Conservation (phyloP, 257 asterid genomes). For the Jacaranda copaia region DNA sequence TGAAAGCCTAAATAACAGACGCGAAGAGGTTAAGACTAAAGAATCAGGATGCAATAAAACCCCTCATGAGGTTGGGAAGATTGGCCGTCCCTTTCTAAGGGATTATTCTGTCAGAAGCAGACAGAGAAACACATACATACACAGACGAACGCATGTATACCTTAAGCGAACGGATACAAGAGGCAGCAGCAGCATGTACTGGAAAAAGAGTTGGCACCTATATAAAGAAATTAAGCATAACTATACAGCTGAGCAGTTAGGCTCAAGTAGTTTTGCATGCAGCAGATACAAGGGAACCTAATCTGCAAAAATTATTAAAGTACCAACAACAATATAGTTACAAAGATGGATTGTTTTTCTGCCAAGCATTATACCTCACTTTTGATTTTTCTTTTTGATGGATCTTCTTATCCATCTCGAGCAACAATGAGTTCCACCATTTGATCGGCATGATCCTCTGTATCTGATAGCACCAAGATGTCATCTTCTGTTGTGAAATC, state of each 20-base stretch:
- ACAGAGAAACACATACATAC: background rate
- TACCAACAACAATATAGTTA: conserved; percentile 30
- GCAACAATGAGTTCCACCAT: conserved; percentile 88
- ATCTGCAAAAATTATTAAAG: conserved; percentile 24
- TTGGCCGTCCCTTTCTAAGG: background rate
- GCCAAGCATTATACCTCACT: conserved; percentile 10
- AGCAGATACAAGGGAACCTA: background rate
- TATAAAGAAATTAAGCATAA: conserved; percentile 5
- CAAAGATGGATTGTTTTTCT: conserved; percentile 17
- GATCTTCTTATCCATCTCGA: conserved; percentile 52
- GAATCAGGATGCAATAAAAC: background rate
- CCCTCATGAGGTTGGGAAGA: background rate
- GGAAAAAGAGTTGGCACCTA: background rate
- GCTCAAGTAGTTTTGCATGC: conserved; percentile 1
- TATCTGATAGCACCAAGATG: conserved; percentile 53
- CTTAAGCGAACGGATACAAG: background rate
- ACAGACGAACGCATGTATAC: background rate
- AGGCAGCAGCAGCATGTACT: background rate
- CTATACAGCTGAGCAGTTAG: conserved; percentile 26
- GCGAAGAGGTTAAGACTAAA: background rate
- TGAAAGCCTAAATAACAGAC: background rate
- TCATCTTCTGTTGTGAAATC: conserved; percentile 74
- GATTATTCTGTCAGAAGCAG: background rate
- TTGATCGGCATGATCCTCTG: conserved; percentile 48
- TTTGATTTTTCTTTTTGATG: background rate